phyloP scores from a whole-genome alignment of 78 protist genomes.

The Dictyostelium brefeldianum region DNA sequence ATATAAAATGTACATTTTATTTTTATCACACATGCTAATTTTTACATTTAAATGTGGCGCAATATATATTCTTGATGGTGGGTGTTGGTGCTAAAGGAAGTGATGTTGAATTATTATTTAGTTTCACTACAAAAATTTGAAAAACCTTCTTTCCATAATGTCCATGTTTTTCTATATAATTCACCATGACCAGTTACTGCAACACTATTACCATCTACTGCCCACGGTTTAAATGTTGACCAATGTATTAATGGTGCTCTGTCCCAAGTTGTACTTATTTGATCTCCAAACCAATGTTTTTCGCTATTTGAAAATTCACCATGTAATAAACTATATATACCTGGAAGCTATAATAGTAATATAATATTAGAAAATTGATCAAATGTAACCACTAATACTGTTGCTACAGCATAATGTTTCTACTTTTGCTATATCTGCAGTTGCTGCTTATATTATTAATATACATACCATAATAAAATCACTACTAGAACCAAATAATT shows the following conservation, averaged over 20 bases:
- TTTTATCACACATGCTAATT: too few relatives aligned
- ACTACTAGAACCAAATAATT: neutral
- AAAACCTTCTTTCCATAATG: neutral
- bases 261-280: neutral
- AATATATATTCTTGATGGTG: too few relatives aligned
- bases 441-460: too few relatives aligned
- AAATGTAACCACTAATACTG: too few relatives aligned
- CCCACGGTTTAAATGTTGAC: neutral
- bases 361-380: too few relatives aligned
- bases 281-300: neutral
- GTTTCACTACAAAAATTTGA: neutral
- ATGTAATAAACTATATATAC: slow-evolving; percentile 5
- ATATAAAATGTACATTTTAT: too few relatives aligned
- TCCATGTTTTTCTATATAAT: neutral
- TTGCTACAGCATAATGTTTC: too few relatives aligned
- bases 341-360: neutral
- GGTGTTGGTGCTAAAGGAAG: too few relatives aligned
- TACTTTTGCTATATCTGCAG: too few relatives aligned
- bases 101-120: too few relatives aligned
- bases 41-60: too few relatives aligned
- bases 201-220: neutral
- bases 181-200: neutral
- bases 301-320: neutral
- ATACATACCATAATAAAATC: neutral
- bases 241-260: neutral